Percentiles rank a stretch among this genome's conserved stretches.
Conservation (phyloP, 2,329 filamentous ascomycete genomes). For the Aspergillus pseudotamarii region DNA sequence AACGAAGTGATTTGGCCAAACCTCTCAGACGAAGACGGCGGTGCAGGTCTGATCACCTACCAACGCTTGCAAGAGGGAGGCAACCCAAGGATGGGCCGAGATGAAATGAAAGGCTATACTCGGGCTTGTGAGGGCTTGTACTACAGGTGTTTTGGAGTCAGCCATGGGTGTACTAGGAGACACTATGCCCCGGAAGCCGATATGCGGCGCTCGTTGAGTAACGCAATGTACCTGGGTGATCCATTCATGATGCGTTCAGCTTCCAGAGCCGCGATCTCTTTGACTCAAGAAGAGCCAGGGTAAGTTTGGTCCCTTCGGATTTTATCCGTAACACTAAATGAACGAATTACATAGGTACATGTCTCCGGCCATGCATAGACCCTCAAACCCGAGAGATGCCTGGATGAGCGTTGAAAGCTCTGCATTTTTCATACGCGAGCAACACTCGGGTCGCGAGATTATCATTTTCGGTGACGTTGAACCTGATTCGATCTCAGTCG, state of each 20-base stretch:
- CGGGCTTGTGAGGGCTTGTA: conserved; percentile 86
- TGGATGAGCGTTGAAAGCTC: conserved; percentile 67
- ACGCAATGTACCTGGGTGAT: conserved; percentile 1
- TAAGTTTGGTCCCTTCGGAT: conserved; percentile 21
- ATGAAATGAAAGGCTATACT: conserved; percentile 78
- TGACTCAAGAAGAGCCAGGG: conserved; percentile 20
- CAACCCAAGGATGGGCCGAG: conserved; percentile 79
- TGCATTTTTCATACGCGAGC: conserved; percentile 87
- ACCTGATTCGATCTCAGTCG: conserved; percentile 80
- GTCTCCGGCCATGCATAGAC: background rate
- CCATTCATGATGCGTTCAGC: conserved; percentile 17
- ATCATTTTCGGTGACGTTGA: conserved; percentile 96
- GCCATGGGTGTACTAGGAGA: conserved; percentile 81
- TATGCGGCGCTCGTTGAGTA: conserved; percentile 20
- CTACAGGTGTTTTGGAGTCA: conserved; percentile 85
- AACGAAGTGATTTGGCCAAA: conserved; percentile 99
- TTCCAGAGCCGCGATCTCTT: background rate
- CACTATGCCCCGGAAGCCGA: conserved; percentile 53
- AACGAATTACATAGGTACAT: background rate
- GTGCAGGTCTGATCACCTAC: conserved; percentile 89
- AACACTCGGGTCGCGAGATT: conserved; percentile 71
- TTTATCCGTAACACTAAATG: background rate
- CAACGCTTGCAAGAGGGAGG: conserved; percentile 86
- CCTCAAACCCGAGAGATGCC: conserved; percentile 7
- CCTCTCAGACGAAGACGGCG: conserved; percentile 91